Evolutionary conservation across 1,284 basidiomycete species (phyloP).

Genomic region (Cryptococcus sp.): DNA sequence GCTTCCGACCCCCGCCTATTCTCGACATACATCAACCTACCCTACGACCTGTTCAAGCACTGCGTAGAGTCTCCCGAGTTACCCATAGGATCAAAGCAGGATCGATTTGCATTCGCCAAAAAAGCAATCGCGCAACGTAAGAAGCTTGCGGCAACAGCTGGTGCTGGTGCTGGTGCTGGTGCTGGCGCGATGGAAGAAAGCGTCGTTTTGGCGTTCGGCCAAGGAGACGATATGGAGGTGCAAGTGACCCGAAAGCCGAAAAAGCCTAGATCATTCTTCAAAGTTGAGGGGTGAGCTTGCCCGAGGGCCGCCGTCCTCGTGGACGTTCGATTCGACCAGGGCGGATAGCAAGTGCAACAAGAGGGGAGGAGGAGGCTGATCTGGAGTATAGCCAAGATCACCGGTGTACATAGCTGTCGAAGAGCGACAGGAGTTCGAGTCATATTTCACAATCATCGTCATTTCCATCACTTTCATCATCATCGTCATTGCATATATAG

Average conservation of each 20-base stretch:
- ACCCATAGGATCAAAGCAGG: slow-evolving; percentile 64
- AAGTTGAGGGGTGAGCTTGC: slow-evolving; percentile 65
- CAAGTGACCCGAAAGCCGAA: slow-evolving; percentile 82
- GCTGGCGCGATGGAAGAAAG: slow-evolving; percentile 60
- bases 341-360: neutral
- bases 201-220: slow-evolving; percentile 78
- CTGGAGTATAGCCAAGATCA: too few relatives aligned
- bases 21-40: slow-evolving; percentile 50
- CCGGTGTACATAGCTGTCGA: too few relatives aligned
- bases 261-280: slow-evolving; percentile 70
- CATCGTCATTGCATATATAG: slow-evolving; percentile 3
- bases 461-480: slow-evolving; percentile 3
- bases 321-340: neutral
- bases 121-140: slow-evolving; percentile 79
- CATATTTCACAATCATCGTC: neutral
- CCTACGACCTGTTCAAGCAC: slow-evolving; percentile 51
- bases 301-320: neutral
- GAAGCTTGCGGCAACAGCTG: slow-evolving; percentile 62
- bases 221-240: slow-evolving; percentile 68
- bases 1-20: slow-evolving; percentile 31
- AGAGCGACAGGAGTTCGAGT: too few relatives aligned
- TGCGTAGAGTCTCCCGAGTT: slow-evolving; percentile 44
- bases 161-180: slow-evolving; percentile 24
- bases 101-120: slow-evolving; percentile 85
- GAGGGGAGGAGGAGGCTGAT: neutral